These are phyloP conservation scores for Suhomyces faveliae DNA, from an alignment of 805 yeast genomes.

Conservation along the genomic window DNA sequence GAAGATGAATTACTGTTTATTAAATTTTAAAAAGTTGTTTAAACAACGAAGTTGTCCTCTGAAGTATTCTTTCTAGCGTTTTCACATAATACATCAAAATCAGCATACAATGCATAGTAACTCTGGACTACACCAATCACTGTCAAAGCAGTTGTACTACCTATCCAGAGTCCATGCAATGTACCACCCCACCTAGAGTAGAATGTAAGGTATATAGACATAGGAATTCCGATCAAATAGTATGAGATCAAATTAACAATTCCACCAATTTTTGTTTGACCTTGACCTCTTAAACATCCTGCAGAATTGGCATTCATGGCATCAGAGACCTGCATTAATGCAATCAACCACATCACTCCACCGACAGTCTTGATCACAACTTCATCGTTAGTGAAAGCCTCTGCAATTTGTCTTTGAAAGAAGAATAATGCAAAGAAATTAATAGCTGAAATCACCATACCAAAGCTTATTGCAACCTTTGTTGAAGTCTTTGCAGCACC, in stretches of 20 bases:
- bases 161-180: conserved; percentile 62
- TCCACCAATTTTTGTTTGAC: conserved; percentile 65
- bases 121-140: conserved; percentile 49
- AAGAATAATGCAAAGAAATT: conserved; percentile 31
- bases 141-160: conserved; percentile 50
- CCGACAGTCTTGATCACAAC: conserved; percentile 53
- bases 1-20: background rate
- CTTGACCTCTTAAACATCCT: conserved; percentile 78
- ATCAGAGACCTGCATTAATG: conserved; percentile 69
- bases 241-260: conserved; percentile 55
- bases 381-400: conserved; percentile 57
- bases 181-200: conserved; percentile 44
- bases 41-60: conserved; percentile 8
- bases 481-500: conserved; percentile 36
- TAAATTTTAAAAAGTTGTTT: background rate
- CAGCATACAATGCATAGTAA: conserved; percentile 34
- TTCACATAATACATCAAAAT: conserved; percentile 35
- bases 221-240: conserved; percentile 62
- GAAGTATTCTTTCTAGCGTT: conserved; percentile 39
- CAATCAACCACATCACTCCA: conserved; percentile 58
- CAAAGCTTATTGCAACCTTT: conserved; percentile 36
- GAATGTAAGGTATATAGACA: conserved; percentile 55
- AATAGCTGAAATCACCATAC: conserved; percentile 31
- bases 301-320: conserved; percentile 70
- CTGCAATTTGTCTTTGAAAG: conserved; percentile 35